Evolutionary conservation across 1,284 basidiomycete genomes (phyloP).

Genomic region (Mrakiaceae sp.): DNA sequence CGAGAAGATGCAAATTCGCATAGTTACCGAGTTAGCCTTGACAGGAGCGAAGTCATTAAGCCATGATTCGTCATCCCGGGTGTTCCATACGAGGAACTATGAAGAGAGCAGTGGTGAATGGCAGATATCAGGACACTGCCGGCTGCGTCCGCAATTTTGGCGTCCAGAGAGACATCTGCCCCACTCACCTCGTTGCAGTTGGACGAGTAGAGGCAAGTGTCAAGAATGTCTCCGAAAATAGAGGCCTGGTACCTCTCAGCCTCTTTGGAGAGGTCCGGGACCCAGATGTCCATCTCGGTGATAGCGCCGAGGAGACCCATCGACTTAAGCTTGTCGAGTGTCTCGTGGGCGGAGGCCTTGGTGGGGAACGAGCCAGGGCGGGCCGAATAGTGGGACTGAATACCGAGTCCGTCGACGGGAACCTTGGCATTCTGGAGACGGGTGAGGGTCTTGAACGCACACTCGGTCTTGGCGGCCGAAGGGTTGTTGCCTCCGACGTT

Average conservation of each 20-base stretch:
- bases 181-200: constrained; percentile 11
- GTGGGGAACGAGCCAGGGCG: background rate
- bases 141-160: no score
- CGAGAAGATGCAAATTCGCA: no score
- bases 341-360: constrained; percentile 8
- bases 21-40: no score
- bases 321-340: constrained; percentile 2
- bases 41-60: background rate
- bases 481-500: background rate
- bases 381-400: constrained; percentile 4
- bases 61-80: constrained; percentile 13
- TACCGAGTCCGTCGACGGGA: constrained; percentile 7
- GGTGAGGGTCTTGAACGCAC: constrained; percentile 1
- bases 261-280: constrained; percentile 7
- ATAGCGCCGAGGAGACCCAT: constrained; percentile 11
- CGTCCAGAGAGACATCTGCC: no score
- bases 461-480: background rate
- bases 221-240: constrained; percentile 12
- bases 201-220: constrained; percentile 12
- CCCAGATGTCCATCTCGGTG: constrained; percentile 16
- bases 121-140: background rate
- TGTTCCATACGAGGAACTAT: constrained; percentile 11
- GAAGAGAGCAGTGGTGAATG: background rate
- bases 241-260: constrained; percentile 9
- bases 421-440: background rate